These are phyloP conservation scores for Isatis tinctoria DNA, from an alignment of 345 rosid species.

Conservation along the genomic window DNA sequence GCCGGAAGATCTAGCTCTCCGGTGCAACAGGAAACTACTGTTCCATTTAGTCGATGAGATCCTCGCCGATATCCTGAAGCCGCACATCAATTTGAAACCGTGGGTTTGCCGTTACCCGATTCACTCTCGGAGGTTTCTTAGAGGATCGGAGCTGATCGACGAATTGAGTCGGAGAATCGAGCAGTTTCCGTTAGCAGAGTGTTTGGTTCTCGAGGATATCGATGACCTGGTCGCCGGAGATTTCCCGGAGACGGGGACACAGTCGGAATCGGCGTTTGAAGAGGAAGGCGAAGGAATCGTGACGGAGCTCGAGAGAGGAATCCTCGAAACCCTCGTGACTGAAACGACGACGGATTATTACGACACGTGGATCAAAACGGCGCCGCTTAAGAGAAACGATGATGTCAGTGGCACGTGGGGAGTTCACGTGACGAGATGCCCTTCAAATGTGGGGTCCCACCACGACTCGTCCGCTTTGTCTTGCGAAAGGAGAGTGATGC, in stretches of 20 bases:
- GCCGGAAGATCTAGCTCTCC: slow-evolving; percentile 32
- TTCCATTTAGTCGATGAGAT: slow-evolving; percentile 68
- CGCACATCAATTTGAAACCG: slow-evolving; percentile 46
- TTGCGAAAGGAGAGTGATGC: slow-evolving; percentile 13
- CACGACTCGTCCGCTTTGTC: slow-evolving; percentile 28
- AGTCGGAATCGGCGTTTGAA: slow-evolving; percentile 15
- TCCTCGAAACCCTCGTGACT: slow-evolving; percentile 43
- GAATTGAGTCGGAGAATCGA: slow-evolving; percentile 34
- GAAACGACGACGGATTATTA: slow-evolving; percentile 45
- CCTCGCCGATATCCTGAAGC: slow-evolving; percentile 50
- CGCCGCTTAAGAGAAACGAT: slow-evolving; percentile 19
- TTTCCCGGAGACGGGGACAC: slow-evolving; percentile 30
- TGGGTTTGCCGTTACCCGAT: slow-evolving; percentile 30
- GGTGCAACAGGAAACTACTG: slow-evolving; percentile 60
- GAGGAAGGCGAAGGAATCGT: slow-evolving; percentile 58
- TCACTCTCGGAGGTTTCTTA: not conserved
- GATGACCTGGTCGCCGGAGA: slow-evolving; percentile 58
- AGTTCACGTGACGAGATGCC: slow-evolving; percentile 65
- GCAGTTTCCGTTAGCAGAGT: slow-evolving; percentile 46
- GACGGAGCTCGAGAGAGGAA: slow-evolving; percentile 48
- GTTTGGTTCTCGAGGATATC: slow-evolving; percentile 63
- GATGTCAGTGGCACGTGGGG: slow-evolving; percentile 54
- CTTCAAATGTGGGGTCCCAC: slow-evolving; percentile 32
- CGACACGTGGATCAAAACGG: slow-evolving; percentile 24
- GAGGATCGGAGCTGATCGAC: slow-evolving; percentile 42